Percentiles rank a stretch among this genome's conserved stretches.
phyloP scores from a whole-genome alignment of 148 eudicot species.

The Rhododendron ovatum region DNA sequence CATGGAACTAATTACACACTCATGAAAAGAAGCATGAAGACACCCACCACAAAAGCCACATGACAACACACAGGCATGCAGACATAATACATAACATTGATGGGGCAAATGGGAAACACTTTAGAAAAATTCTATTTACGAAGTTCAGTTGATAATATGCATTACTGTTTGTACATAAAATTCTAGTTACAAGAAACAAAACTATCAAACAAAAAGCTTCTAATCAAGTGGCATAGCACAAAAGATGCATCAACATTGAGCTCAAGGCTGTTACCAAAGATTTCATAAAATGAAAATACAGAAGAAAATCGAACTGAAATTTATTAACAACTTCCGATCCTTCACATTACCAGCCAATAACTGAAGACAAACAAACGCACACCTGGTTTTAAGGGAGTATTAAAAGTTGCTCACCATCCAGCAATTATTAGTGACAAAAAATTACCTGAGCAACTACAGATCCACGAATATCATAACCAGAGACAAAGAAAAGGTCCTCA shows the following conservation, averaged over 20 bases:
- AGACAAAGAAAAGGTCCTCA: constrained; percentile 73
- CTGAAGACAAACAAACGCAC: neutral
- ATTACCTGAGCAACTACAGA: constrained; percentile 88
- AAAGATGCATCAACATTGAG: neutral
- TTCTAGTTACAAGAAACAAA: neutral
- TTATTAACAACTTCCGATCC: neutral
- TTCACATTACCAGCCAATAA: neutral
- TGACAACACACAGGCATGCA: neutral
- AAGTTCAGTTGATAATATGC: neutral
- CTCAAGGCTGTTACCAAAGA: neutral
- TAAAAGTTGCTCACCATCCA: neutral
- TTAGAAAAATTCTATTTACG: neutral
- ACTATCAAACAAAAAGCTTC: neutral
- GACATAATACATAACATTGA: neutral
- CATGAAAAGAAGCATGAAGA: neutral
- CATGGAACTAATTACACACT: neutral
- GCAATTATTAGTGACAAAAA: neutral
- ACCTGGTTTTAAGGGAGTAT: neutral
- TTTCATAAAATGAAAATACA: neutral
- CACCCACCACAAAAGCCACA: neutral
- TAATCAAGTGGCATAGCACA: neutral
- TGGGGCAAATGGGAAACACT: neutral
- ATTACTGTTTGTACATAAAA: neutral
- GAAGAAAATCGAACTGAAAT: neutral
- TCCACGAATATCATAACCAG: constrained; percentile 86